Conservation (phyloP, 2,329 filamentous ascomycete genomes). For the Albophoma yamanashiensis region DNA sequence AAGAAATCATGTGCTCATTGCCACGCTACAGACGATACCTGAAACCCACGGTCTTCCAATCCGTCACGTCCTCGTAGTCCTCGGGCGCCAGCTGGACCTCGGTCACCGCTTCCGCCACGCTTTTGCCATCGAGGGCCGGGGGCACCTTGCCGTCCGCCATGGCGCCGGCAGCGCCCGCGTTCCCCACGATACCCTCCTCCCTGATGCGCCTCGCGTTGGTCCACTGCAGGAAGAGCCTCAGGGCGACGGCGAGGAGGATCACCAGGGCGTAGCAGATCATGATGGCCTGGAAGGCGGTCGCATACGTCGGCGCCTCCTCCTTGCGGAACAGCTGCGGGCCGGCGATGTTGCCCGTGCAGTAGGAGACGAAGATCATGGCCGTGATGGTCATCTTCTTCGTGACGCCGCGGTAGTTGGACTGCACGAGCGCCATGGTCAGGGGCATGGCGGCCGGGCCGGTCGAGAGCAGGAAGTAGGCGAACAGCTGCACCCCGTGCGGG, state of each 20-base stretch:
- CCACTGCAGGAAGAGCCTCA: constrained; percentile 37
- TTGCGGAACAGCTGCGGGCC: constrained; percentile 45
- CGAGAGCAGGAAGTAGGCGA: constrained; percentile 47
- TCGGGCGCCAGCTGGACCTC: constrained; percentile 27
- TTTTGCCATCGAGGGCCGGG: constrained; percentile 10
- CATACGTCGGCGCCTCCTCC: constrained; percentile 37
- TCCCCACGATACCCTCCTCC: constrained; percentile 33
- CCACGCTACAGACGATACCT: constrained; percentile 38
- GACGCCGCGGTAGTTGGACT: constrained; percentile 44
- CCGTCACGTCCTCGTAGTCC: constrained; percentile 47
- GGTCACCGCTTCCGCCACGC: constrained; percentile 19
- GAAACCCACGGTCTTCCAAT: constrained; percentile 49
- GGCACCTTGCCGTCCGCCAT: constrained; percentile 26
- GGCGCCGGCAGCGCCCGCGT: constrained; percentile 27
- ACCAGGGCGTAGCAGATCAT: constrained; percentile 45
- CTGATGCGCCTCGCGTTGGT: constrained; percentile 30
- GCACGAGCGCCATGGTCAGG: constrained; percentile 42
- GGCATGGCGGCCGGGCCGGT: constrained; percentile 43
- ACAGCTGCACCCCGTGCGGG: constrained; percentile 33
- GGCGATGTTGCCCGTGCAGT: constrained; percentile 44
- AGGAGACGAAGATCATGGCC: constrained; percentile 42
- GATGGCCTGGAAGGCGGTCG: constrained; percentile 43
- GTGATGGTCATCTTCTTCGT: constrained; percentile 52
- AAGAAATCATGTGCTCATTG: neutral
- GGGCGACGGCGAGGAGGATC: constrained; percentile 27